Base-by-base conservation (phyloP, 768 basidiomycete species). In the Fomitopsis serialis region DNA sequence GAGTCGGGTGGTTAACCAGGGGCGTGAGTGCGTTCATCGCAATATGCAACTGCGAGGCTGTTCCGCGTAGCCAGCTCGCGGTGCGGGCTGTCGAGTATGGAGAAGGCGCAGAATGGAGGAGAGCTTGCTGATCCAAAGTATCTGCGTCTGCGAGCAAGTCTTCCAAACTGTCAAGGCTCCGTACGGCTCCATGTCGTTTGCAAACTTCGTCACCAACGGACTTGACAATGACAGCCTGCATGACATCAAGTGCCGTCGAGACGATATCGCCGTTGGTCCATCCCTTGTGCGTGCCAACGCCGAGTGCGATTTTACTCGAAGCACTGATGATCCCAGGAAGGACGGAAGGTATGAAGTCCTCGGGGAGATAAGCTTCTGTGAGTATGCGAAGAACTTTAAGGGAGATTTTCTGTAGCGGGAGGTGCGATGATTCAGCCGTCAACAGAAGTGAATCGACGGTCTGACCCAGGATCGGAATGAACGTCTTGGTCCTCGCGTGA, bases 271-370 rank as follows among this genome's bases (percentile, higher is more conserved):
- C 88, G 56, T 81, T 84, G 8, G 85, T 78, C 84, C 87, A 92
- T 22, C 81, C 81, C 63, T 81, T 87, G 25, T 66, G 70, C 24
- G 73, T 68, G 4, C 74, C 69, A 17, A 69, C 66, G 10, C 81
- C 87, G 1, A 89, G 73, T 5, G 86, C 78, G 13, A 92, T 67
- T 61, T 85, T 91, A 25, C 79, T 79, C 80, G 88, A 86, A 17
- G 77, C 68, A 61, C 91, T 94, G 55, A 92, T 78, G 29, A 88
- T 78, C 1, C 95, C 95, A 1, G 95, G 95, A 25, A 98, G 72
- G 24, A 98, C 74, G 12, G 87, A 82, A 9, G 86, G 85, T 21
- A 70, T 55, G 56, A 84, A 75, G 58, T 82, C 80, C 9, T 76
- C 63, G 3, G 79, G 73, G 1, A 79, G 68, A 59, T 78, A 82